Evolutionary conservation across 495 filamentous ascomycete genomes (phyloP).

Genomic region (Bombardia bombarda): DNA sequence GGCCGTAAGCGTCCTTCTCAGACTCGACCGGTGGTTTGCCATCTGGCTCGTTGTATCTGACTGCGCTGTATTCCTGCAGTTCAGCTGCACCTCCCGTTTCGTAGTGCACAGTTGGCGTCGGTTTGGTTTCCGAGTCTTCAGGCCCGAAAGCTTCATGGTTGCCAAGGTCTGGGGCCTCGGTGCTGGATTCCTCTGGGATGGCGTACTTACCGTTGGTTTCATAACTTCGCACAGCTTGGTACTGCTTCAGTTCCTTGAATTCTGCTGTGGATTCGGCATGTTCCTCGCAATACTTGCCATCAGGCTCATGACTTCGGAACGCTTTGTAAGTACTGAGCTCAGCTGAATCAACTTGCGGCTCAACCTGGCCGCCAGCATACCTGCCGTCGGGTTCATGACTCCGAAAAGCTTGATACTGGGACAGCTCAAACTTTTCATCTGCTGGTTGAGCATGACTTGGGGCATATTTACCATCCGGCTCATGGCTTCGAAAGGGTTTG

Average conservation of each 20-base stretch:
- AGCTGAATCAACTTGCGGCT: neutral
- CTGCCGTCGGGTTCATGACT: conserved; percentile 13
- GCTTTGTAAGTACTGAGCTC: conserved; percentile 5
- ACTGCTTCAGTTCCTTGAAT: neutral
- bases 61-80: conserved; percentile 20
- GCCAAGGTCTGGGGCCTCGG: conserved; percentile 22
- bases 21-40: neutral
- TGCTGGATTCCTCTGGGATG: conserved; percentile 5
- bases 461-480: conserved; percentile 25
- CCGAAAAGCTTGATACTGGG: conserved; percentile 7
- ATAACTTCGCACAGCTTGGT: neutral
- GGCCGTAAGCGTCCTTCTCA: neutral
- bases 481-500: conserved; percentile 24
- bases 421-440: conserved; percentile 2
- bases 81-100: conserved; percentile 3
- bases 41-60: conserved; percentile 8
- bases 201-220: conserved; percentile 2
- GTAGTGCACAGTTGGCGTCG: neutral
- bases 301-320: conserved; percentile 12
- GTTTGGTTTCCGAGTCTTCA: conserved; percentile 19
- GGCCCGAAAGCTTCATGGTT: conserved; percentile 25
- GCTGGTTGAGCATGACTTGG: conserved; percentile 6
- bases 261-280: neutral
- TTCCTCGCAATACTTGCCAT: conserved; percentile 10
- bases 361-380: conserved; percentile 1